Base-by-base conservation (phyloP, 306 rosid genomes). In the Casuarina equisetifolia region DNA sequence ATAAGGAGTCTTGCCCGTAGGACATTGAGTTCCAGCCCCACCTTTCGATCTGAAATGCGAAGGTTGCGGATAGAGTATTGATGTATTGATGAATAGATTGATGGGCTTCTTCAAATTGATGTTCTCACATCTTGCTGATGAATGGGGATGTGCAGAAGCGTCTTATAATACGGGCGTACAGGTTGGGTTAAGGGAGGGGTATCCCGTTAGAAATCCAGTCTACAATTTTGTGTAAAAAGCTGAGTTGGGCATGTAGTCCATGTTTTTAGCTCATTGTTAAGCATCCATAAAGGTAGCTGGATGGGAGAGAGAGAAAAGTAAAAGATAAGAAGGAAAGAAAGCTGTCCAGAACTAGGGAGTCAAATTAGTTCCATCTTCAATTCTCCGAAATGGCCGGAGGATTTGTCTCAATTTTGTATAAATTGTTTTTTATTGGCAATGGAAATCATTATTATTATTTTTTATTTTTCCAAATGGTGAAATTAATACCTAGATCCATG, bases 1-100 rank as follows among this genome's bases (percentile, higher is more conserved):
- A 96, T 96, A 70, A 73, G 94, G 73, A 92, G 76, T 77, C 99
- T 96, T 76, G 99, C 99, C 73, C 94, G 83, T 76, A 88, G 86
- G 46, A 92, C 96, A 64, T 85, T 92, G 69, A 82, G 79, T 74
- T 86, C 92, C 50, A 91, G 91, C 87, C 82, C 90, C 3, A 76
- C 92, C 36, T 96, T 96, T 80, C 89, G 89, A 74, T 83, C 92
- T 2, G 99, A 96, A 83, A 75, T 96, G 81, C 90, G 96, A 39
- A 89, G 98, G 25, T 76, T 95, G 61, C 89, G 91, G 36, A 80
- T 95, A 32, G 97, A 95, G 9, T 89, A 79, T 82, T 94, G 84
- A 89, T 70, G 9, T 89, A 79, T 82, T 94, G 84, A 89, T 70
- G 39, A 43, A 64, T 8, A 9, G 39, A 68, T 52, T 57, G 12